These are phyloP conservation scores for Rhodomyrtus tomentosa DNA, from an alignment of 345 rosid genomes.

Conservation along the genomic window DNA sequence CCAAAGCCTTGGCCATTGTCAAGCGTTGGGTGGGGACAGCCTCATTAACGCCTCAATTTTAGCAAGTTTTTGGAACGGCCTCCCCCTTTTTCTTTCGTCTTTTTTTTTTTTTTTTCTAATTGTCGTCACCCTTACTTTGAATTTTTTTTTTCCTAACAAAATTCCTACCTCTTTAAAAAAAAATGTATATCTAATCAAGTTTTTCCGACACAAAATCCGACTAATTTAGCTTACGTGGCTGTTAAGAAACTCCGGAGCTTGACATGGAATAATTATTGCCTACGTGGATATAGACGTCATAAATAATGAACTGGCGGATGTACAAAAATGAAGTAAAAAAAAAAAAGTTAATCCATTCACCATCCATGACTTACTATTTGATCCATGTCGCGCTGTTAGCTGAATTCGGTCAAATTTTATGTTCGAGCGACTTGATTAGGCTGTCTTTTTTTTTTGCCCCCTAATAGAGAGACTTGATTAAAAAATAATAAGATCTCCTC, in stretches of 20 bases:
- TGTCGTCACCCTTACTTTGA: neutral
- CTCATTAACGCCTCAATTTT: neutral
- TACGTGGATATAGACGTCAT: neutral
- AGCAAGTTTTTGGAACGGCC: neutral
- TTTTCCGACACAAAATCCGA: neutral
- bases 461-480: neutral
- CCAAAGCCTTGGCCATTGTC: neutral
- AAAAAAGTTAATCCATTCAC: neutral
- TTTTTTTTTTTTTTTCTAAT: neutral
- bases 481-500: neutral
- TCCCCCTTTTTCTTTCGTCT: neutral
- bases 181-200: neutral
- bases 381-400: neutral
- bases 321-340: neutral
- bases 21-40: neutral
- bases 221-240: neutral
- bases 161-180: neutral
- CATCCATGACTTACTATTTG: neutral
- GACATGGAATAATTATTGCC: neutral
- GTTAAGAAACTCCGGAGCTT: neutral
- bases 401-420: neutral
- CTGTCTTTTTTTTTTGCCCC: neutral
- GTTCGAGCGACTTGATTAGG: neutral
- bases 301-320: neutral
- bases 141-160: neutral